Percentiles rank a stretch among this genome's conserved stretches.
Evolutionary conservation across 768 basidiomycete genomes (phyloP).

Genomic region (Gloeophyllum trabeum): DNA sequence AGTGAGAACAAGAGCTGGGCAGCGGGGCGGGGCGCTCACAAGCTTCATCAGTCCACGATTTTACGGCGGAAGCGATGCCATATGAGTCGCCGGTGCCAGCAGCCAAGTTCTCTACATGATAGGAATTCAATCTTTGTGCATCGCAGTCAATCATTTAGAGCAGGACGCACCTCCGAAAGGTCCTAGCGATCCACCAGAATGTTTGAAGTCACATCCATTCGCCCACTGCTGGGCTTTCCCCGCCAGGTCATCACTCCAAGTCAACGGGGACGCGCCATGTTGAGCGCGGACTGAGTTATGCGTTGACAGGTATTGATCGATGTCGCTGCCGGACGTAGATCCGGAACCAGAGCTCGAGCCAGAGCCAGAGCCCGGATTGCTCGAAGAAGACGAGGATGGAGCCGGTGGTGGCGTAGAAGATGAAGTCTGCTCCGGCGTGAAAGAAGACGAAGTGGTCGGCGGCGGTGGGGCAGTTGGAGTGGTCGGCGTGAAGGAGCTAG

Average conservation of each 20-base stretch:
- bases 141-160: neutral
- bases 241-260: constrained; percentile 38
- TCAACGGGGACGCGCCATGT: constrained; percentile 30
- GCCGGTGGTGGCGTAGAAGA: neutral
- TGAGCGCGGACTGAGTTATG: constrained; percentile 37
- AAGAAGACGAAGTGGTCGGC: constrained; percentile 8
- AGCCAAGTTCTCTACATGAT: constrained; percentile 70
- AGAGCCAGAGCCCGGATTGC: neutral
- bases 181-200: constrained; percentile 25
- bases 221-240: constrained; percentile 39
- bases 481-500: constrained; percentile 11
- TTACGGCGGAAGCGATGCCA: constrained; percentile 36
- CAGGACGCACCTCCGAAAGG: neutral
- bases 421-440: constrained; percentile 6
- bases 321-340: neutral
- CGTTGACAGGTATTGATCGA: constrained; percentile 22
- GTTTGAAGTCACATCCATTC: constrained; percentile 32
- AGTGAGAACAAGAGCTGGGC: neutral
- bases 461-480: constrained; percentile 11
- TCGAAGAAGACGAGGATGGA: neutral
- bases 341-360: neutral
- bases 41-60: constrained; percentile 59
- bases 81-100: constrained; percentile 50
- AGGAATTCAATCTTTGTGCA: neutral
- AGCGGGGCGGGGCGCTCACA: constrained; percentile 18